Evolutionary conservation across 2,329 filamentous ascomycete species (phyloP).

Genomic region (Aspergillus sp.): DNA sequence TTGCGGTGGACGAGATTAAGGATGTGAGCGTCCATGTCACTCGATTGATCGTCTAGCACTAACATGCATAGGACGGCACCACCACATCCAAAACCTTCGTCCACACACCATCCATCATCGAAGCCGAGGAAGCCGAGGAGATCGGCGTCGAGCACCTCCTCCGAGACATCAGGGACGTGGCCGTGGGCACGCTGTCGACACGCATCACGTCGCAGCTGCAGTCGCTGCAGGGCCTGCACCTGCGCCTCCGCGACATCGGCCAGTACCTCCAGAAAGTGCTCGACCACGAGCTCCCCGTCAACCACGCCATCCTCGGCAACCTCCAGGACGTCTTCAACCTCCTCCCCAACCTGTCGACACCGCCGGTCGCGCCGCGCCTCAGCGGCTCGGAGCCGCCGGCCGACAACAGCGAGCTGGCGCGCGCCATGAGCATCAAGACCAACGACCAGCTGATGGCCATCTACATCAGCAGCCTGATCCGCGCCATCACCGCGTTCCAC

Average conservation of each 20-base stretch:
- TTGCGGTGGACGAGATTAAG: conserved; percentile 99
- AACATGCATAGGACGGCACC: conserved; percentile 74
- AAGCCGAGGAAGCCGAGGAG: conserved; percentile 97
- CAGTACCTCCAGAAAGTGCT: conserved; percentile 95
- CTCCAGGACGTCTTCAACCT: conserved; percentile 99
- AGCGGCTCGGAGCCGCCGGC: conserved; percentile 58
- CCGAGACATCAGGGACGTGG: conserved; percentile 96
- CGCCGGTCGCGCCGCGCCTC: conserved; percentile 60
- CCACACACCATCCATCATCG: conserved; percentile 96
- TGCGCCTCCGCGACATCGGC: conserved; percentile 91
- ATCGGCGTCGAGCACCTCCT: conserved; percentile 98
- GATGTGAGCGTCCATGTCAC: conserved; percentile 66
- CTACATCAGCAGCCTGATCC: conserved; percentile 93
- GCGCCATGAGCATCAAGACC: conserved; percentile 98
- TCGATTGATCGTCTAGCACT: not conserved
- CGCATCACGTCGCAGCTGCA: conserved; percentile 97
- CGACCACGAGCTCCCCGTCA: conserved; percentile 87
- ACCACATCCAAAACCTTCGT: conserved; percentile 97
- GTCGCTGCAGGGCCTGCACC: conserved; percentile 91
- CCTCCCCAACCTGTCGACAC: conserved; percentile 89
- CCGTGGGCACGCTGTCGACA: conserved; percentile 92
- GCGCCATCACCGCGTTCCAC: conserved; percentile 97
- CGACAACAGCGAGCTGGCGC: conserved; percentile 81
- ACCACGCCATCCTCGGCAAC: conserved; percentile 95
- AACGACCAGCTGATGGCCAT: conserved; percentile 99